Base-by-base conservation (phyloP, 495 filamentous ascomycete species). In the Thermochaetoides thermophila region DNA sequence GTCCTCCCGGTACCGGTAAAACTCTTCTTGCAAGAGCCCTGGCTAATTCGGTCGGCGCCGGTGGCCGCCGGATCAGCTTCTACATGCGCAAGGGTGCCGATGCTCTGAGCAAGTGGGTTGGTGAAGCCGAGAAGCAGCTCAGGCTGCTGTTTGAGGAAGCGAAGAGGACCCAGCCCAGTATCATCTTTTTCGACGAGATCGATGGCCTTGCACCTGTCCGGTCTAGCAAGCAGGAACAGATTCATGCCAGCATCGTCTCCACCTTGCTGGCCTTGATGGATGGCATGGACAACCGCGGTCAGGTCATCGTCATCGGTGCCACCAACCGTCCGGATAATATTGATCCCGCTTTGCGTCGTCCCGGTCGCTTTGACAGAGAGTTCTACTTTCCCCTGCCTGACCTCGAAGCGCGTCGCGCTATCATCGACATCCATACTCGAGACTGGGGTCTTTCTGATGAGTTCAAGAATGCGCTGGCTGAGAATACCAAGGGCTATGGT, bases 101-200 rank as follows among this genome's bases (percentile, higher is more conserved):
- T 66, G 84, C 84, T 28, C 63, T 96, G 27, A 93, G 84, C 57
- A 97, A 97, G 60, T 97, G 89, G 89, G 91, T 96, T 36, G 89
- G 89, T 49, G 89, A 97, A 59, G 91, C 91, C 10, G 89, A 97
- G 55, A 74, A 85, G 47, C 89, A 96, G 50, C 68, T 97, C 13
- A 74, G 89, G 17, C 57, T 95, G 35, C 66, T 97, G 3, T 97
- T 97, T 44, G 89, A 97, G 44, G 91, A 97, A 56, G 89, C 89
- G 10, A 71, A 84, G 42, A 85, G 81, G 49, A 95, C 74, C 7
- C 91, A 96, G 49, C 89, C 89, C 1, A 94, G 85, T 50, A 97
- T 97, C 55, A 97, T 97, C 49, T 97, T 97, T 63, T 97, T 97
- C 44, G 89, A 97, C 55, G 89, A 97, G 52, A 97, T 97, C 40